Evolutionary conservation across 2,329 filamentous ascomycete species (phyloP).

Genomic region (Aureobasidium musti): DNA sequence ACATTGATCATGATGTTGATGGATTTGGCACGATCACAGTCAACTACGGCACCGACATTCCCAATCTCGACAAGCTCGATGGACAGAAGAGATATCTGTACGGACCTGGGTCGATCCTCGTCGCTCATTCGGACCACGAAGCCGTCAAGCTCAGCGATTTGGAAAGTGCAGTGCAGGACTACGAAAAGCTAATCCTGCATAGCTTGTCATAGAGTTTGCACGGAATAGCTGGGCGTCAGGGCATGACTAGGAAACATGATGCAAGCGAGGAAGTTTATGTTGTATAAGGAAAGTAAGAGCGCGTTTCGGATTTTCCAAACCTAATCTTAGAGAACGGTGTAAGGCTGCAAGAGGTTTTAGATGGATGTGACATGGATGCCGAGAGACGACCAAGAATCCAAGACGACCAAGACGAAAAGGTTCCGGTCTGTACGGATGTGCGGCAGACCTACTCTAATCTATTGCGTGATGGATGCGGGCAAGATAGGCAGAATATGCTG

Average conservation of each 20-base stretch:
- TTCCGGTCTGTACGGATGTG: not conserved
- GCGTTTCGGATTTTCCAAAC: not conserved
- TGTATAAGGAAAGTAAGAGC: not conserved
- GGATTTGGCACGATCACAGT: constrained; percentile 82
- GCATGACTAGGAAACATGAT: not conserved
- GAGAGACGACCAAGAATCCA: not conserved
- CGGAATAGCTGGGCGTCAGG: not conserved
- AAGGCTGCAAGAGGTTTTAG: not conserved
- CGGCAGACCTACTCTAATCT: not conserved
- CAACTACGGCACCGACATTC: constrained; percentile 93
- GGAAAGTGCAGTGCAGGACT: constrained; percentile 75
- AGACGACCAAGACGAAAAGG: not conserved
- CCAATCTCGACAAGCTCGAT: constrained; percentile 64
- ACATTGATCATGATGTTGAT: constrained; percentile 78
- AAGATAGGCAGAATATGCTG: not conserved
- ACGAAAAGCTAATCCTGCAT: constrained; percentile 56
- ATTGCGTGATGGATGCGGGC: not conserved
- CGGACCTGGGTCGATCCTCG: constrained; percentile 70
- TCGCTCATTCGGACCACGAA: constrained; percentile 85
- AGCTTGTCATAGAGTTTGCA: constrained; percentile 26
- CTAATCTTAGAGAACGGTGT: not conserved
- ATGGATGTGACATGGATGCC: not conserved
- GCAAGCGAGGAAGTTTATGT: not conserved
- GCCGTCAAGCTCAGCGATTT: constrained; percentile 73
- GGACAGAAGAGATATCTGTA: constrained; percentile 64